Evolutionary conservation across 495 filamentous ascomycete genomes (phyloP).

Genomic region (Terfezia boudieri): DNA sequence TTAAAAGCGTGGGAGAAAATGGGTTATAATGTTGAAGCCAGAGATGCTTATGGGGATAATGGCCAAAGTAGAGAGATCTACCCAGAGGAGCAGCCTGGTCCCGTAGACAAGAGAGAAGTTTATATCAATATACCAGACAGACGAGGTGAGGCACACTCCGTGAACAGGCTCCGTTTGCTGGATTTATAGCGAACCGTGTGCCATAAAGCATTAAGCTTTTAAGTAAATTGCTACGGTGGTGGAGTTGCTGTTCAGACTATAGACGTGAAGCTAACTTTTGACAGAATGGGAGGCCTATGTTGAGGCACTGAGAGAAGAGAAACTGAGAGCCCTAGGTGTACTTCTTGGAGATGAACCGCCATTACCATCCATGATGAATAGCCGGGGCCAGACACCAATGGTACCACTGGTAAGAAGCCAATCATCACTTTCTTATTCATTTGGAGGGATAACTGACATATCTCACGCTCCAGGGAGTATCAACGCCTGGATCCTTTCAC

Average conservation of each 20-base stretch:
- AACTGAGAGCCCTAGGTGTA: constrained; percentile 74
- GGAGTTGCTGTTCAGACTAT: too few relatives aligned
- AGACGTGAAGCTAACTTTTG: not conserved
- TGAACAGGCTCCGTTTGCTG: not conserved
- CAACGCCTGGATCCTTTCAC: not conserved
- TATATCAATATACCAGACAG: constrained; percentile 54
- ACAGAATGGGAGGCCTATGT: constrained; percentile 70
- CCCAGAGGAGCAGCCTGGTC: constrained; percentile 41
- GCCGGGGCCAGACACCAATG: constrained; percentile 17
- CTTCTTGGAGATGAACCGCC: constrained; percentile 43
- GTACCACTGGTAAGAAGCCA: constrained; percentile 1
- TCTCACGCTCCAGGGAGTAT: not conserved
- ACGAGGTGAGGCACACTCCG: constrained; percentile 16
- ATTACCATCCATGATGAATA: constrained; percentile 9
- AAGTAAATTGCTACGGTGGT: too few relatives aligned
- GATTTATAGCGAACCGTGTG: constrained; percentile 1
- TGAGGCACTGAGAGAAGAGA: constrained; percentile 59
- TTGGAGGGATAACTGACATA: too few relatives aligned
- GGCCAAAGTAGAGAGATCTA: constrained; percentile 49
- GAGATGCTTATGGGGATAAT: constrained; percentile 5
- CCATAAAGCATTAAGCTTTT: constrained; percentile 2
- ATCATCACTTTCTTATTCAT: too few relatives aligned
- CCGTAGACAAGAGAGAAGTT: constrained; percentile 25
- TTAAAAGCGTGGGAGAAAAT: constrained; percentile 46
- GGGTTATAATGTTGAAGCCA: constrained; percentile 39